Conservation (phyloP, 768 basidiomycete species). For the Russula dissimulans region DNA sequence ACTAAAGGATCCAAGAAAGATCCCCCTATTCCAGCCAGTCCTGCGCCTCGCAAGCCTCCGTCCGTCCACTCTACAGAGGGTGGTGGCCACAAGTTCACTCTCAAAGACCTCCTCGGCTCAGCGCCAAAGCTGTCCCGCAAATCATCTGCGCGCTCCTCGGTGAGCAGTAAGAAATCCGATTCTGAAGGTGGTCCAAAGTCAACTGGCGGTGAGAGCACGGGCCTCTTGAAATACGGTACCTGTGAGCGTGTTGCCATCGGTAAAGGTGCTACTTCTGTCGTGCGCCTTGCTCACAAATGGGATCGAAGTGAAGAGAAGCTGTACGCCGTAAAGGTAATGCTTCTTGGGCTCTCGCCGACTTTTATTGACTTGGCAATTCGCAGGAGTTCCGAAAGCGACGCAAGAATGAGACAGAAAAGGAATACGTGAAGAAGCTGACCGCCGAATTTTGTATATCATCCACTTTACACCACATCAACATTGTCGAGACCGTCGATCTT, state of each 20-base stretch:
- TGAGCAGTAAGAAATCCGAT: constrained; percentile 57
- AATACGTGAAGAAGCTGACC: constrained; percentile 99
- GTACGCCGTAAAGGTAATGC: constrained; percentile 92
- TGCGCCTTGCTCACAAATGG: constrained; percentile 97
- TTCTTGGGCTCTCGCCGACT: neutral
- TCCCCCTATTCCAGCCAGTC: neutral
- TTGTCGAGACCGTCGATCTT: constrained; percentile 97
- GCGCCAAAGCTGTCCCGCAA: constrained; percentile 70
- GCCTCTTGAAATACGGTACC: constrained; percentile 81
- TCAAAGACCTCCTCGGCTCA: constrained; percentile 70
- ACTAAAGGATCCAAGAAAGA: constrained; percentile 12
- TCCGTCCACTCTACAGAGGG: constrained; percentile 44
- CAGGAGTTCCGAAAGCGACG: constrained; percentile 97
- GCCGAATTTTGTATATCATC: constrained; percentile 99
- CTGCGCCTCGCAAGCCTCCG: constrained; percentile 25
- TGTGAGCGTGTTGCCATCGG: constrained; percentile 97
- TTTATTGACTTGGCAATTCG: neutral
- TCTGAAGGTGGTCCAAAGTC: constrained; percentile 45
- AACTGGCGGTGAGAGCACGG: constrained; percentile 42
- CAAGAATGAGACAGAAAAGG: constrained; percentile 97
- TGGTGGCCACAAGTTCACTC: constrained; percentile 64
- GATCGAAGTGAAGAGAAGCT: constrained; percentile 93
- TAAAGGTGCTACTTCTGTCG: constrained; percentile 96
- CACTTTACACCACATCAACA: constrained; percentile 85
- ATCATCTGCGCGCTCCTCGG: constrained; percentile 61